These are phyloP conservation scores for Jatropha multifida DNA, from an alignment of 441 rosid species.

Conservation along the genomic window DNA sequence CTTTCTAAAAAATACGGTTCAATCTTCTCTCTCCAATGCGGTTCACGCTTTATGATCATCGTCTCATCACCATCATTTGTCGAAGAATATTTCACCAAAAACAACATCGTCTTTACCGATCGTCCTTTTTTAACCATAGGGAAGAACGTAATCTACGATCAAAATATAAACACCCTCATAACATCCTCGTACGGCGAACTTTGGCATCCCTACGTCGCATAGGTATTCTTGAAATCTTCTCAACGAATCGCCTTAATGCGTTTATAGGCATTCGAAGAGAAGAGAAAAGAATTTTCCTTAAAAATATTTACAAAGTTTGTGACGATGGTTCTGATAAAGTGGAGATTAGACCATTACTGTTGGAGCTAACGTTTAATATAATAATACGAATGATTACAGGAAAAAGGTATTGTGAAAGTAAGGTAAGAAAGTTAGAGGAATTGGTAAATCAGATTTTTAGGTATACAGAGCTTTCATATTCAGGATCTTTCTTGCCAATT, in stretches of 20 bases:
- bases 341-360: slow-evolving; percentile 9
- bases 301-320: background rate
- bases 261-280: slow-evolving; percentile 22
- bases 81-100: slow-evolving; percentile 39
- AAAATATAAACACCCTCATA: slow-evolving; percentile 17
- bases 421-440: too few species aligned
- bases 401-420: slow-evolving; percentile 26
- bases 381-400: slow-evolving; percentile 35
- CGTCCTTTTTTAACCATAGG: slow-evolving; percentile 39
- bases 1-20: slow-evolving; percentile 34
- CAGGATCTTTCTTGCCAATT: slow-evolving; percentile 30
- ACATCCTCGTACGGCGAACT: slow-evolving; percentile 33
- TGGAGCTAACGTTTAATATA: slow-evolving; percentile 30
- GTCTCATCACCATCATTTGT: slow-evolving; percentile 44
- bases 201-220: slow-evolving; percentile 39
- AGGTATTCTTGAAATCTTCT: slow-evolving; percentile 24
- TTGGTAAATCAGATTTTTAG: background rate
- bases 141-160: slow-evolving; percentile 36
- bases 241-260: slow-evolving; percentile 23
- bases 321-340: slow-evolving; percentile 1
- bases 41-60: slow-evolving; percentile 39
- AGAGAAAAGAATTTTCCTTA: background rate
- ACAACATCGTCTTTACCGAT: slow-evolving; percentile 43
- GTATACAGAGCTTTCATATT: slow-evolving; percentile 18
- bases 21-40: slow-evolving; percentile 40